Base-by-base conservation (phyloP, 208 protist genomes). In the Zelonia costaricensis region DNA sequence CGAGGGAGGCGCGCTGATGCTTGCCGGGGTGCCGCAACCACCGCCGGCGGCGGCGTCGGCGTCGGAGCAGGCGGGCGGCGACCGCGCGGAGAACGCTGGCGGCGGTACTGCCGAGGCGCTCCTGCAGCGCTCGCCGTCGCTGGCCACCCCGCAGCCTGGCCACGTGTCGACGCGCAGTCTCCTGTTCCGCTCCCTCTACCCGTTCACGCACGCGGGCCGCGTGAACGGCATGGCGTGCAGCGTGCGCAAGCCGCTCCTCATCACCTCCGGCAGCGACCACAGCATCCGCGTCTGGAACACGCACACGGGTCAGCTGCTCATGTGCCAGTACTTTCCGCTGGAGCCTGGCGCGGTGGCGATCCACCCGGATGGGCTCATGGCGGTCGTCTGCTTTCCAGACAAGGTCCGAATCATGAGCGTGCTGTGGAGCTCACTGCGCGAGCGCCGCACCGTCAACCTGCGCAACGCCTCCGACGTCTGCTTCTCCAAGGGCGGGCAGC, bases 241-340 rank as follows among this genome's bases (percentile, higher is more conserved):
- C 64, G 77, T 98, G 55, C 84, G 96, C 49, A 98, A 98, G 65
- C 97, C 97, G 9, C 82, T 98, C 16, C 79, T 98, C 35, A 90
- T 94, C 28, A 98, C 97, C 13, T 90, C 84, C 56, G 80, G 89
- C 53, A 78, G 64, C 25, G 97, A 99, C 69, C 78, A 88, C 69
- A 95, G 87, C 73, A 84, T 98, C 12, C 87, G 97, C 38, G 68
- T 99, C 22, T 99, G 96, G 95, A 98, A 98, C 74, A 98, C 96
- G 51, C 45, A 80, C 16, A 96, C 96, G 28, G 82, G 91, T 33
- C 84, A 76, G 56, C 52, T 97, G 40, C 92, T 95, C 55, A 83
- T 98, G 40, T 84, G 69, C 42, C 88, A 97, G 74, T 82, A 76
- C 54, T 98, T 98, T 47, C 48, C 73, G 7, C 69, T 84, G 44